Percentiles rank a stretch among this genome's conserved stretches.
phyloP scores from a whole-genome alignment of 169 alveolate genomes.

The Plasmodium malariae region DNA sequence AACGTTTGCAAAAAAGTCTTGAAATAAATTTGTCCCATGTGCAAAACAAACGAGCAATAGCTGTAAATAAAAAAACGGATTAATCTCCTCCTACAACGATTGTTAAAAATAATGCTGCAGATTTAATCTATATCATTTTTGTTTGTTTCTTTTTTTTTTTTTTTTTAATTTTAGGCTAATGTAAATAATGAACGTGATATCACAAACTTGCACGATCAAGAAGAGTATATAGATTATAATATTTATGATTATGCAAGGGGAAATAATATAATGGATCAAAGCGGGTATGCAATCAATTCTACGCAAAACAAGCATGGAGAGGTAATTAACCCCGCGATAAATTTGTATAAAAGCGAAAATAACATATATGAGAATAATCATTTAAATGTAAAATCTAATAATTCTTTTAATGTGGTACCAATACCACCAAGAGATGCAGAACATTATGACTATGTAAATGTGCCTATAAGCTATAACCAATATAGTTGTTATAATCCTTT shows the following conservation, averaged over 20 bases:
- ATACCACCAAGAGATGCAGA: slow-evolving; percentile 6
- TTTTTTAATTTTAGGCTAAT: too few relatives aligned
- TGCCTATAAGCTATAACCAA: slow-evolving; percentile 18
- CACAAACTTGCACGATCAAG: slow-evolving; percentile 18
- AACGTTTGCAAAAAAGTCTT: too few relatives aligned
- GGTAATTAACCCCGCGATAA: slow-evolving; percentile 28
- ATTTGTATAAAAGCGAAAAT: slow-evolving; percentile 11
- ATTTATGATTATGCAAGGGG: slow-evolving; percentile 25
- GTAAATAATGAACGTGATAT: slow-evolving; percentile 5
- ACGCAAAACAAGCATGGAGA: slow-evolving; percentile 37
- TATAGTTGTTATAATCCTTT: slow-evolving; percentile 17
- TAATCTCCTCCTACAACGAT: too few relatives aligned
- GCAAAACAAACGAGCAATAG: too few relatives aligned
- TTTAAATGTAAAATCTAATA: slow-evolving; percentile 15
- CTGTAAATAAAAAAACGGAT: too few relatives aligned
- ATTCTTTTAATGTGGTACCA: slow-evolving; percentile 27
- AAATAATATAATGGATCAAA: slow-evolving; percentile 19
- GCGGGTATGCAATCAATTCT: not conserved
- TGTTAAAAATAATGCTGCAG: too few relatives aligned
- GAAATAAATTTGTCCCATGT: too few relatives aligned
- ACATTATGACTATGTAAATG: slow-evolving; percentile 52
- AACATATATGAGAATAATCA: slow-evolving; percentile 28
- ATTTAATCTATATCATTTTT: too few relatives aligned
- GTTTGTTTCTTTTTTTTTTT: too few relatives aligned
- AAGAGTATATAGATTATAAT: slow-evolving; percentile 13